Base-by-base conservation (phyloP, 768 basidiomycete species). In the Daedaleopsis sinensis region DNA sequence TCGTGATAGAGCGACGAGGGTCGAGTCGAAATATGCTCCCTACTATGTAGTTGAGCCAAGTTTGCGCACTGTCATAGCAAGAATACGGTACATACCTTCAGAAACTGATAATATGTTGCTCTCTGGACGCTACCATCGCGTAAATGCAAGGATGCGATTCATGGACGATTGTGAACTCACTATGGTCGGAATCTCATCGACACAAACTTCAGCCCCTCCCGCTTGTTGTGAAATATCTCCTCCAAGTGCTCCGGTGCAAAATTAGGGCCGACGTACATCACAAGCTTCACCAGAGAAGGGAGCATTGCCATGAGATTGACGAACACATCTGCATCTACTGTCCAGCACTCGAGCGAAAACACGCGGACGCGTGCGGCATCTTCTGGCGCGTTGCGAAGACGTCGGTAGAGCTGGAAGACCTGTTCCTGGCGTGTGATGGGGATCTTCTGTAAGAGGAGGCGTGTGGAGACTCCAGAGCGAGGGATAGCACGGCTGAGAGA, bases 11-110 rank as follows among this genome's bases (percentile, higher is more conserved):
- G 82, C 81, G 19, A 78, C 71, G 4, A 95, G 77, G 0, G 84
- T 79, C 3, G 85, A 87, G 70, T 96, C 93, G 66, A 93, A 96
- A 72, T 95, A 96, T 43, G 86, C 83, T 23, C 94, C 94, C 87
- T 87, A 36, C 24, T 1, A 21, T 11, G 23, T 24, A 8, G 55
- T 42, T 12, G 19, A 39, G 32, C 10, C 19, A 38, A n/a, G n/a
- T n/a, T n/a, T n/a, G n/a, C n/a, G n/a, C n/a, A 12, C 4, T 5
- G 16, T 11, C 1, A 16, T 37, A 43, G 36, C 5, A 9, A 11
- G 32, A 24, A 21, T 60, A 23, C 11, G 21, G 21, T 16, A 49
- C 72, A 53, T 59, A 85, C 90, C 77, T 86, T 88, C 42, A 93
- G 82, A 71, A 96, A 95, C 62, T 90, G 90, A 65, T 87, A 86